A percentile compares a stretch with the other conserved stretches of the same genome.
phyloP scores from a whole-genome alignment of 73 alveolate genomes.

The Urostyla sp. region DNA sequence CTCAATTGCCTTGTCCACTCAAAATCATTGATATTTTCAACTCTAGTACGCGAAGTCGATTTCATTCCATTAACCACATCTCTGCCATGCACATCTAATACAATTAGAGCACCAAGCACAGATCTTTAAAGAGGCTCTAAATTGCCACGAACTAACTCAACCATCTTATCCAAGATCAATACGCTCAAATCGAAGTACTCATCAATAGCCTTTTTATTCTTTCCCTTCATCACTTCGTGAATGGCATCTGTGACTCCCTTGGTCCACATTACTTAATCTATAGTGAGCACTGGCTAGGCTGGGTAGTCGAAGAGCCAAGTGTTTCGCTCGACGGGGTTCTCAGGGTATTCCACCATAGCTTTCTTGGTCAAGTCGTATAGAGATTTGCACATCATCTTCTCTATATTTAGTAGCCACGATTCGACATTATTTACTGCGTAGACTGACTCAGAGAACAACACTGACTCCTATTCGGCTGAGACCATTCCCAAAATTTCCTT shows the following conservation, averaged over 20 bases:
- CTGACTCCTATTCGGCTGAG: constrained; percentile 96
- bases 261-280: constrained; percentile 99
- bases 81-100: constrained; percentile 98
- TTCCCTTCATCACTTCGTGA: constrained; percentile 85
- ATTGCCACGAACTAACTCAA: constrained; percentile 95
- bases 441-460: constrained; percentile 88
- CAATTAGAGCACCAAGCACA: constrained; percentile 97
- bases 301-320: constrained; percentile 97
- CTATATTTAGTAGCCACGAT: constrained; percentile 96
- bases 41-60: constrained; percentile 82
- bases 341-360: constrained; percentile 93
- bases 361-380: constrained; percentile 94
- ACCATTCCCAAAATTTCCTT: constrained; percentile 92
- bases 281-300: constrained; percentile 95
- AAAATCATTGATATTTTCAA: constrained; percentile 88
- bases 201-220: constrained; percentile 91
- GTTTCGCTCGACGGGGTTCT: constrained; percentile 90
- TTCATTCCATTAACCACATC: constrained; percentile 97
- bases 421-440: constrained; percentile 98
- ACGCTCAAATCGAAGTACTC: constrained; percentile 90
- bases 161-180: constrained; percentile 80
- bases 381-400: constrained; percentile 95
- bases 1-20: constrained; percentile 97
- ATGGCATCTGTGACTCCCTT: constrained; percentile 94
- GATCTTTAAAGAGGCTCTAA: constrained; percentile 91